Base-by-base conservation (phyloP, 495 filamentous ascomycete species). In the Neurospora tetrasperma region DNA sequence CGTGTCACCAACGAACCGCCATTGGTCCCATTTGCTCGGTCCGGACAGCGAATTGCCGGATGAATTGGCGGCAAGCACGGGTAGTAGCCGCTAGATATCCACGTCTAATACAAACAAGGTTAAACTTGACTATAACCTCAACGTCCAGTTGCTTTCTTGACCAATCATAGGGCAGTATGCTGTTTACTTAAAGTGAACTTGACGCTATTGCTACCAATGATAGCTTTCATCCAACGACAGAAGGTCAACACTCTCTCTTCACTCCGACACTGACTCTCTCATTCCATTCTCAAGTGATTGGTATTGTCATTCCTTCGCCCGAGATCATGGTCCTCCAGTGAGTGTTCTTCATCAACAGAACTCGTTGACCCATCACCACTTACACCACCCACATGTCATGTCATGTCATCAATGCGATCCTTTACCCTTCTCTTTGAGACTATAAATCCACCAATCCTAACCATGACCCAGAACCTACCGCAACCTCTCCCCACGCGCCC, bases 401-500 rank as follows among this genome's bases (percentile, higher is more conserved):
- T 39, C 27, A 31, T 31, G 27, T 31, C 9, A 40, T 40, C 39
- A 11, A 40, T 40, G 39, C 39, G 39, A 8, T 40, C 9, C 1
- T 40, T 40, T 40, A 40, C 39, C 9, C 39, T 40, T 40, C 39
- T 10, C 0, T 40, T 11, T 11, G 39, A 40, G 39, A 7, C 39
- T 40, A 9, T 40, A 40, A 40, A 40, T 40, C 9, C 39, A 40
- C 39, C 39, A 8, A 40, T 40, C 9, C 39, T 40, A 40, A 40
- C 9, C 39, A 10, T 40, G 39, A 40, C 9, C 39, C 39, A 62
- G 54, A 74, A 73, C 78, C 16, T 85, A 83, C 75, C 79, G 74
- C 59, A 80, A 79, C 71, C 81, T 86, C 27, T 77, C 82, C 12
- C 76, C 80, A 18, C 80, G 75, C 69, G 70, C 80, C 46, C 81